A percentile compares a stretch with the other conserved stretches of the same genome.
phyloP scores from a whole-genome alignment of 148 eudicot species.

The Chenopodium berlandieri region DNA sequence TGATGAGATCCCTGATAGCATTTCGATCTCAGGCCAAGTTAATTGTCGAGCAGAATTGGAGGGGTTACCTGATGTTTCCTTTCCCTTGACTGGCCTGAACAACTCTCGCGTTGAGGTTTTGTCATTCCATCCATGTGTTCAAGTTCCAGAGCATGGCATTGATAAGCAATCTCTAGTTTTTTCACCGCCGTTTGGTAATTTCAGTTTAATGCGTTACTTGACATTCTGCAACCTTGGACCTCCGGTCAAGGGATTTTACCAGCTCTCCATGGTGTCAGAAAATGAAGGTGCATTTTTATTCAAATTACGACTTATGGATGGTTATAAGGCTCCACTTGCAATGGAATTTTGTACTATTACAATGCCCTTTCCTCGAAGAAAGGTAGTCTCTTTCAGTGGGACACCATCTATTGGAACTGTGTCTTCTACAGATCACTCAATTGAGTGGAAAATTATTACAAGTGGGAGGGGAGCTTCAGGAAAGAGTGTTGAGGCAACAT shows the following conservation, averaged over 20 bases:
- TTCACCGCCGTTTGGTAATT: conserved; percentile 92
- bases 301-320: conserved; percentile 79
- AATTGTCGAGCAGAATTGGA: conserved; percentile 98
- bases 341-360: conserved; percentile 91
- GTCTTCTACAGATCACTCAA: conserved; percentile 60
- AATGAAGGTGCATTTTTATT: conserved; percentile 98
- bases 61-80: conserved; percentile 96
- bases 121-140: conserved; percentile 96
- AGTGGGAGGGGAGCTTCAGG: conserved; percentile 78
- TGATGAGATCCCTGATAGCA: conserved; percentile 87
- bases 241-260: conserved; percentile 92
- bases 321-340: conserved; percentile 78
- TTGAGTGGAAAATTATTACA: conserved; percentile 89
- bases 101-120: conserved; percentile 53
- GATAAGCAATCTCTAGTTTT: conserved; percentile 85
- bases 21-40: conserved; percentile 78
- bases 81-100: conserved; percentile 72
- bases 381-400: conserved; percentile 74
- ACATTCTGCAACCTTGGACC: conserved; percentile 64
- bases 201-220: conserved; percentile 76
- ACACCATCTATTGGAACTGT: conserved; percentile 93
- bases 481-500: conserved; percentile 93
- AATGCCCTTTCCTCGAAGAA: conserved; percentile 97
- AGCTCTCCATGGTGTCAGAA: conserved; percentile 99
- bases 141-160: conserved; percentile 87